phyloP scores from a whole-genome alignment of 345 rosid species.

The Microthlaspi erraticum region DNA sequence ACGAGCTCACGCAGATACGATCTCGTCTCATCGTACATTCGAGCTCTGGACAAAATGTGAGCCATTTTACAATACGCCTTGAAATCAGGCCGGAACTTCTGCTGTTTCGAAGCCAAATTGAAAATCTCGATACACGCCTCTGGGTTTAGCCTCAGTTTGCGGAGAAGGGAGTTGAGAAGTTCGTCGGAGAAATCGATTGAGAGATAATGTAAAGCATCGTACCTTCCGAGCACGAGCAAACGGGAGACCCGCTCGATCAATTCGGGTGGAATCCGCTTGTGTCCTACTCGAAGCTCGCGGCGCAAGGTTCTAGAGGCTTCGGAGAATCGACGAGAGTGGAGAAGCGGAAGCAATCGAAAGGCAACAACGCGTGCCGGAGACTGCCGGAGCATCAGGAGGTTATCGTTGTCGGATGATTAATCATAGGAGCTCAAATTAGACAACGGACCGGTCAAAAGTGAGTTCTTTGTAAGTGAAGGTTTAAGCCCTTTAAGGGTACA shows the following conservation, averaged over 20 bases:
- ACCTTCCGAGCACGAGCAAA: constrained; percentile 66
- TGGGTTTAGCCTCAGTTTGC: constrained; percentile 61
- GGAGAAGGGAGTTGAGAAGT: constrained; percentile 71
- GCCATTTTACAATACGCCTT: constrained; percentile 73
- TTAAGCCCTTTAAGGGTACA: background rate
- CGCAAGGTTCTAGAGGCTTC: constrained; percentile 46
- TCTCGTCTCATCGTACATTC: constrained; percentile 68
- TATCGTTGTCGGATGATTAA: constrained; percentile 19
- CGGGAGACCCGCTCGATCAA: constrained; percentile 71
- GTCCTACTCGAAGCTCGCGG: constrained; percentile 68
- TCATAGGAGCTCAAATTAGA: constrained; percentile 22
- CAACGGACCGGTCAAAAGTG: background rate
- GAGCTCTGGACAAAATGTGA: constrained; percentile 78
- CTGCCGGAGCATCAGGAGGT: constrained; percentile 48
- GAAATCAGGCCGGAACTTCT: constrained; percentile 60
- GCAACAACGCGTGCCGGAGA: constrained; percentile 41
- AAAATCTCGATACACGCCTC: constrained; percentile 68
- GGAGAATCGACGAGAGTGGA: constrained; percentile 41
- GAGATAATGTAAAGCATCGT: constrained; percentile 59
- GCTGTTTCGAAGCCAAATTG: constrained; percentile 64
- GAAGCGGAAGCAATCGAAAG: constrained; percentile 41
- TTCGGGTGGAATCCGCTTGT: constrained; percentile 61
- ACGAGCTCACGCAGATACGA: constrained; percentile 57
- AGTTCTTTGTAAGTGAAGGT: background rate
- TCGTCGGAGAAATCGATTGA: constrained; percentile 66